A percentile compares a stretch with the other conserved stretches of the same genome.
phyloP scores from a whole-genome alignment of 1,139 yeast genomes.

The Schizosaccharomyces versatilis region DNA sequence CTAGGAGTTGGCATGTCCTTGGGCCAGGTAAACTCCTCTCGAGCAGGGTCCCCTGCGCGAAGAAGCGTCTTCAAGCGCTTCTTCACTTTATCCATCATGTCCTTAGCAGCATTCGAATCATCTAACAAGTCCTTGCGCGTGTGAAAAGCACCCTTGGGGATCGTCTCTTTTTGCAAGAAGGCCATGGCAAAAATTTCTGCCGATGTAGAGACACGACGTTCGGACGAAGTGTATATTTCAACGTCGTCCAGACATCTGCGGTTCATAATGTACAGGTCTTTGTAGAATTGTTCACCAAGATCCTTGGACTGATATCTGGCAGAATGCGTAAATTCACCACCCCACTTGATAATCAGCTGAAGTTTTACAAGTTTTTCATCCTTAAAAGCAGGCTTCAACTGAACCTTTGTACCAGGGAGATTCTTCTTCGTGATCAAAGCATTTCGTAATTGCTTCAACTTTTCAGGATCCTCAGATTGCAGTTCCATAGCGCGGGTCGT shows the following conservation, averaged over 20 bases:
- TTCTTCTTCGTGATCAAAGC: constrained; percentile 76
- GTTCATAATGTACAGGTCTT: constrained; percentile 69
- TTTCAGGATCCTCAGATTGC: constrained; percentile 56
- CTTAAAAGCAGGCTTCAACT: constrained; percentile 64
- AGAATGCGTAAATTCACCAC: constrained; percentile 98
- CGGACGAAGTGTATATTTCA: constrained; percentile 74
- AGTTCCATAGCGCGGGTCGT: constrained; percentile 62
- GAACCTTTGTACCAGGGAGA: constrained; percentile 92
- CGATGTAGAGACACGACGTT: constrained; percentile 75
- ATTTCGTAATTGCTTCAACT: constrained; percentile 49
- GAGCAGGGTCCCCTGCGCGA: constrained; percentile 91
- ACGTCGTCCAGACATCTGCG: constrained; percentile 68
- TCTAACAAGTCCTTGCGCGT: constrained; percentile 81
- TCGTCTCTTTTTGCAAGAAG: constrained; percentile 46
- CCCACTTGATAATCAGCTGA: constrained; percentile 92
- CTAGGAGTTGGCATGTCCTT: constrained; percentile 95
- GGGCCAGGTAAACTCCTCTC: constrained; percentile 99
- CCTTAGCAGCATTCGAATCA: constrained; percentile 96
- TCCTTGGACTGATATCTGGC: constrained; percentile 88
- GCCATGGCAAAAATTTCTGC: constrained; percentile 78
- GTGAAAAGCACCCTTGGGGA: constrained; percentile 59
- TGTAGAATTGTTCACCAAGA: constrained; percentile 85
- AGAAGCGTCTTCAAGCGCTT: constrained; percentile 84
- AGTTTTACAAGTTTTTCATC: constrained; percentile 73
- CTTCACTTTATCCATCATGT: constrained; percentile 90